These are phyloP conservation scores for Bipolaris gigantea DNA, from an alignment of 2,329 filamentous ascomycete species.

Conservation along the genomic window DNA sequence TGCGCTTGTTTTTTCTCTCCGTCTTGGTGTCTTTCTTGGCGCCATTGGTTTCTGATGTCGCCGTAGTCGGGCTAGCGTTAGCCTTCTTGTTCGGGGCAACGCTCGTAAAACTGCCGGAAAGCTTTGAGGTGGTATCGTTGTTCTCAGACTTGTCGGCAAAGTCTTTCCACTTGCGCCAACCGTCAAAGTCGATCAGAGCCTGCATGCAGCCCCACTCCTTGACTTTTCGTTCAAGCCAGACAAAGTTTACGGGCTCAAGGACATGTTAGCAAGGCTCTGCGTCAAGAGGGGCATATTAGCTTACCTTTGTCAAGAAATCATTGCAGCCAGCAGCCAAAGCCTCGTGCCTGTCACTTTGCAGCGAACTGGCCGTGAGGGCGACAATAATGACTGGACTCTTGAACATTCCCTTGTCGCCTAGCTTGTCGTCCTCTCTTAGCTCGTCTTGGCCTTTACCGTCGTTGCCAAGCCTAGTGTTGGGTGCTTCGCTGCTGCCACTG, in stretches of 20 bases:
- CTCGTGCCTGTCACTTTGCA: conserved; percentile 94
- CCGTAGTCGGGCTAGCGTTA: conserved; percentile 18
- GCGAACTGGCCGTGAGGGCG: conserved; percentile 86
- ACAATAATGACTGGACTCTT: conserved; percentile 98
- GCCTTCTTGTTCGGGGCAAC: conserved; percentile 34
- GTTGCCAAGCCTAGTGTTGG: conserved; percentile 41
- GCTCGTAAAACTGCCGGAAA: conserved; percentile 37
- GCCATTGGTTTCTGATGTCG: conserved; percentile 29
- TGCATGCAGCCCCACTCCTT: conserved; percentile 99
- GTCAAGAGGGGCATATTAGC: conserved; percentile 18
- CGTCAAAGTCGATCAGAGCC: conserved; percentile 96
- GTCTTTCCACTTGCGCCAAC: conserved; percentile 97
- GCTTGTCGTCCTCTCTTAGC: conserved; percentile 65
- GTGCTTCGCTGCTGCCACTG: conserved; percentile 51
- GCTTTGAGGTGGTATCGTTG: conserved; percentile 39
- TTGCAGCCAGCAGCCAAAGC: conserved; percentile 95
- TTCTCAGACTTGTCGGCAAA: conserved; percentile 53
- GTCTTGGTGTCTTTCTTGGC: conserved; percentile 28
- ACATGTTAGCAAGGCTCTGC: conserved; percentile 22
- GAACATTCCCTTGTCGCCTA: conserved; percentile 70
- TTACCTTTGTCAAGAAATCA: conserved; percentile 95
- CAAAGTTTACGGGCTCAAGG: conserved; percentile 85
- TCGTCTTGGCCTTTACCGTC: conserved; percentile 42
- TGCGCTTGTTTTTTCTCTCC: conserved; percentile 41
- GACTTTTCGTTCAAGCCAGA: conserved; percentile 95